Conservation (phyloP, 2,329 filamentous ascomycete genomes). For the Alternaria metachromatica region DNA sequence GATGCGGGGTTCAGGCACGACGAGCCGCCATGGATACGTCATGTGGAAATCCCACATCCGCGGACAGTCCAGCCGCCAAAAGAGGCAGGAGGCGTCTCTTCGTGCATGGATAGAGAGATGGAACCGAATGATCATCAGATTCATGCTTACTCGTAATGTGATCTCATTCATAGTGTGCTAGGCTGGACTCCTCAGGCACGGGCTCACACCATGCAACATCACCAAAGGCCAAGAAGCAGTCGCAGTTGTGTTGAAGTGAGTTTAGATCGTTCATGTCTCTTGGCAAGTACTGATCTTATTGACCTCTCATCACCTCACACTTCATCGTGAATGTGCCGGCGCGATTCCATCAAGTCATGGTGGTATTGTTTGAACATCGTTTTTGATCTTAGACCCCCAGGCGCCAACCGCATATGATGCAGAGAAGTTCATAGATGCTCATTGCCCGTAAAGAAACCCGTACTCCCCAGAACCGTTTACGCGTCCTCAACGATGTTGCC, state of each 20-base stretch:
- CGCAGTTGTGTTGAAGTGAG: constrained; percentile 5
- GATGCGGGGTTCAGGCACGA: constrained; percentile 27
- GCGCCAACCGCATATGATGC: constrained; percentile 49
- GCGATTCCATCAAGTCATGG: constrained; percentile 34
- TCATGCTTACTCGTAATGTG: neutral
- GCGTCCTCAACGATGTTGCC: constrained; percentile 83
- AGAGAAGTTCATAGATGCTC: constrained; percentile 50
- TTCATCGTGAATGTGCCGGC: constrained; percentile 9
- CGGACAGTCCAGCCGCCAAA: neutral
- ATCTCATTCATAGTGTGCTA: neutral
- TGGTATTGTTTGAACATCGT: constrained; percentile 49
- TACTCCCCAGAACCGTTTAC: constrained; percentile 42
- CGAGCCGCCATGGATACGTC: constrained; percentile 19
- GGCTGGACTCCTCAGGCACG: neutral
- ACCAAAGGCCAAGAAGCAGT: neutral
- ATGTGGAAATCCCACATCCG: constrained; percentile 14
- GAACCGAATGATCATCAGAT: neutral
- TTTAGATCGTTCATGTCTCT: constrained; percentile 5
- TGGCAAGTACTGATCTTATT: constrained; percentile 9
- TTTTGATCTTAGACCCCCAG: constrained; percentile 49
- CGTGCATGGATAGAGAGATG: neutral
- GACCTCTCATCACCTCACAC: constrained; percentile 13
- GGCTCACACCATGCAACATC: neutral
- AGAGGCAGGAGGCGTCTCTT: neutral
- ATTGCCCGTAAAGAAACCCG: constrained; percentile 51